Evolutionary conservation across 352 stramenopile species (phyloP).

Genomic region (Phytophthora cryptogea): DNA sequence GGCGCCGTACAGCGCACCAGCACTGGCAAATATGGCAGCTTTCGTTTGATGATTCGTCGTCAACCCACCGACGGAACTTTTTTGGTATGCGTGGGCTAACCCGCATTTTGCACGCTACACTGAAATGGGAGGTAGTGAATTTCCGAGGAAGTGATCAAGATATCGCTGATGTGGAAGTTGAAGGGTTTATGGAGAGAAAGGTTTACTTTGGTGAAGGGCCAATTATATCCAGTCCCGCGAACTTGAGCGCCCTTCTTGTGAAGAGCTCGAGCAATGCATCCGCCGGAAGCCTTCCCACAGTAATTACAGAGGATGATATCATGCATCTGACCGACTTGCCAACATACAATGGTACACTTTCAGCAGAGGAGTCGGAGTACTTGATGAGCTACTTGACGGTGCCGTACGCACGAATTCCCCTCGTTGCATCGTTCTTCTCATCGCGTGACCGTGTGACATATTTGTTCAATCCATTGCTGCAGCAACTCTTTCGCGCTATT

Average conservation of each 20-base stretch:
- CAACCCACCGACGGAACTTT: conserved; percentile 77
- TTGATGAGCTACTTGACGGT: conserved; percentile 99
- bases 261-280: conserved; percentile 53
- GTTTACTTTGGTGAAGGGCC: conserved; percentile 89
- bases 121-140: conserved; percentile 90
- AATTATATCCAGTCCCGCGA: conserved; percentile 79
- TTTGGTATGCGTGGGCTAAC: conserved; percentile 75
- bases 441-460: conserved; percentile 90
- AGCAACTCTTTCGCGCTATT: conserved; percentile 84
- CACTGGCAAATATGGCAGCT: conserved; percentile 91
- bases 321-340: conserved; percentile 96
- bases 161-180: conserved; percentile 88
- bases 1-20: conserved; percentile 67
- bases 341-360: conserved; percentile 96
- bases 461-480: conserved; percentile 83
- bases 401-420: conserved; percentile 97
- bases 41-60: conserved; percentile 85
- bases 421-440: conserved; percentile 98
- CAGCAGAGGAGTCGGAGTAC: conserved; percentile 96
- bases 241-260: conserved; percentile 60
- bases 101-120: conserved; percentile 58
- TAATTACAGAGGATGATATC: conserved; percentile 97
- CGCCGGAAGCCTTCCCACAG: conserved; percentile 32
- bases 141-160: conserved; percentile 89
- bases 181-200: conserved; percentile 87